Evolutionary conservation across 768 basidiomycete species (phyloP).

Genomic region (Collybia nuda): DNA sequence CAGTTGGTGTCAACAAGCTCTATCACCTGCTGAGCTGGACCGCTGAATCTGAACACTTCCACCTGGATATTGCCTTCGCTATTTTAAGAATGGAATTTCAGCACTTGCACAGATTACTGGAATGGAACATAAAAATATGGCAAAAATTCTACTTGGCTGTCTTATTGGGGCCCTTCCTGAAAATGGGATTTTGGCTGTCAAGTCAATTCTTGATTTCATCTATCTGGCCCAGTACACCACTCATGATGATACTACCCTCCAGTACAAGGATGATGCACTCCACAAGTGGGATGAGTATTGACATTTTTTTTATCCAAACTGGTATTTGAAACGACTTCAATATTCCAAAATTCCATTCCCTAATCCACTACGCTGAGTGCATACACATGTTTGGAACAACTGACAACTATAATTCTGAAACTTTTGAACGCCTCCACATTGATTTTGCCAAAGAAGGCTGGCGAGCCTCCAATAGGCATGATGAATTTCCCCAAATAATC

Average conservation of each 20-base stretch:
- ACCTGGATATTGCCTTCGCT: conserved; percentile 20
- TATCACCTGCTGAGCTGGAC: not conserved
- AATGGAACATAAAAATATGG: conserved; percentile 36
- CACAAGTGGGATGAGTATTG: conserved; percentile 29
- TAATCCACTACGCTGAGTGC: conserved; percentile 25
- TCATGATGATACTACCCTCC: conserved; percentile 25
- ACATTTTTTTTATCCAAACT: conserved; percentile 22
- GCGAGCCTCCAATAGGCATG: conserved; percentile 24
- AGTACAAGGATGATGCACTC: conserved; percentile 19
- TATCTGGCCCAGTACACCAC: conserved; percentile 27
- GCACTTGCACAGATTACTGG: conserved; percentile 41
- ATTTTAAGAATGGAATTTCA: conserved; percentile 42
- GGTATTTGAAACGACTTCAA: conserved; percentile 28
- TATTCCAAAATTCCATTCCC: conserved; percentile 35
- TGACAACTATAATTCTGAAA: conserved; percentile 33
- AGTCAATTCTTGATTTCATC: conserved; percentile 33
- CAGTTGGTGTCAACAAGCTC: not conserved
- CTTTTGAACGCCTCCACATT: conserved; percentile 38
- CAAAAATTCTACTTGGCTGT: conserved; percentile 29
- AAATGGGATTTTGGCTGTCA: conserved; percentile 17
- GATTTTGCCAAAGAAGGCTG: conserved; percentile 37
- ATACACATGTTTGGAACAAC: conserved; percentile 25
- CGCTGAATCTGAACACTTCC: not conserved
- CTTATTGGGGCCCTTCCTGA: conserved; percentile 21
- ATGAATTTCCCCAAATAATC: conserved; percentile 36